Percentiles rank a stretch among this genome's conserved stretches.
These are phyloP conservation scores for Pythium dissimile DNA, from an alignment of 352 stramenopile species.

Conservation along the genomic window DNA sequence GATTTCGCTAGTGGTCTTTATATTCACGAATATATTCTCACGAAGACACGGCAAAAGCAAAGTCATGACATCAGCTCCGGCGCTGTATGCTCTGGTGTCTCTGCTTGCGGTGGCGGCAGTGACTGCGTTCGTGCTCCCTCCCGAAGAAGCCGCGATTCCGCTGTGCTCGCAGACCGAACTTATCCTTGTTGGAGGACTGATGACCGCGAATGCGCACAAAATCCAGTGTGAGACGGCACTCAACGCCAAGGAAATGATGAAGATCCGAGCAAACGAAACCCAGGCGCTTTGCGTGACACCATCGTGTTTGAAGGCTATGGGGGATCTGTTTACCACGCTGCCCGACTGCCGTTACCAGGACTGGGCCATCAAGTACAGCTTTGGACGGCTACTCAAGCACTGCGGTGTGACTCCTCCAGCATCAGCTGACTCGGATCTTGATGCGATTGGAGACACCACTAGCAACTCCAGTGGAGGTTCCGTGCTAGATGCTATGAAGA, in stretches of 20 bases:
- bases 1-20: too few species aligned
- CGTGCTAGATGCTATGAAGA: too few species aligned
- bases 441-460: too few species aligned
- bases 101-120: neutral
- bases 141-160: neutral
- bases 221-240: neutral
- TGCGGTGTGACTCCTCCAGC: neutral
- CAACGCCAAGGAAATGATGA: neutral
- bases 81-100: too few species aligned
- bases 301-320: neutral
- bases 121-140: neutral
- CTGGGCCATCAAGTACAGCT: conserved; percentile 4
- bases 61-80: too few species aligned
- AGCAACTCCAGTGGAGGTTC: too few species aligned
- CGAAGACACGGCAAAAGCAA: too few species aligned
- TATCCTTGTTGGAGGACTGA: neutral
- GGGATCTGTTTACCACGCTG: neutral
- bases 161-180: neutral
- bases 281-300: neutral
- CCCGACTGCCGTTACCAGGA: neutral
- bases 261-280: neutral
- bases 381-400: neutral
- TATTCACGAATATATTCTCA: too few species aligned
- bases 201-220: neutral
- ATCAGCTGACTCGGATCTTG: too few species aligned